phyloP scores from a whole-genome alignment of 1,284 basidiomycete species.

The Dichomitus squalens region DNA sequence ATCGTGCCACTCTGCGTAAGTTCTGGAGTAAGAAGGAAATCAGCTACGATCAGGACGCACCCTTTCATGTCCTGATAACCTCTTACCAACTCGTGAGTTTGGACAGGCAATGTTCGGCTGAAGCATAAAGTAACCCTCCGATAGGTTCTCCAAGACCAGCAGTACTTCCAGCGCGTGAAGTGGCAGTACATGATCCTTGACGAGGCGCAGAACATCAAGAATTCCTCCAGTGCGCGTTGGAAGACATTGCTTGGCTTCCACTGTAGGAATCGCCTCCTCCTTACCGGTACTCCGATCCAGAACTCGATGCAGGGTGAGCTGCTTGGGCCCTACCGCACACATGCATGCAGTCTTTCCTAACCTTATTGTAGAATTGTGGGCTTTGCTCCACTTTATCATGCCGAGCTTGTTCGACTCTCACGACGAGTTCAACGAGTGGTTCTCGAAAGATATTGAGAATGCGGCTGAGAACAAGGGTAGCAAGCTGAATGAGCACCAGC shows the following conservation, averaged over 20 bases:
- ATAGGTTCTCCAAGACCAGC: constrained; percentile 94
- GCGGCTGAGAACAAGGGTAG: constrained; percentile 90
- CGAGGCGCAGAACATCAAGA: constrained; percentile 99
- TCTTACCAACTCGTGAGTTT: constrained; percentile 89
- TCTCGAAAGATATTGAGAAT: constrained; percentile 99
- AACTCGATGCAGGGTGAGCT: constrained; percentile 97
- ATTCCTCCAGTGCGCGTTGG: constrained; percentile 96
- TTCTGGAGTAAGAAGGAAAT: constrained; percentile 99
- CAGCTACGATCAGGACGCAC: constrained; percentile 93
- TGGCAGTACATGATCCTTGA: constrained; percentile 99
- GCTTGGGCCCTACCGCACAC: neutral
- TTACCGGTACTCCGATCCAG: constrained; percentile 99
- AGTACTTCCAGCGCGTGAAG: constrained; percentile 96
- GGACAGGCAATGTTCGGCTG: neutral
- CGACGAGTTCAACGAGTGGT: constrained; percentile 99
- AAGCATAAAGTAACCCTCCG: neutral
- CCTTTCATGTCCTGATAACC: constrained; percentile 96
- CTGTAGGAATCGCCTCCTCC: constrained; percentile 92
- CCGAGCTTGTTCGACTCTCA: constrained; percentile 98
- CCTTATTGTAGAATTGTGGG: constrained; percentile 88
- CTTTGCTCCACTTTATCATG: constrained; percentile 99
- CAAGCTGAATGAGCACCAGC: constrained; percentile 93
- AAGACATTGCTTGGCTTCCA: constrained; percentile 96
- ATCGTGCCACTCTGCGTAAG: constrained; percentile 91
- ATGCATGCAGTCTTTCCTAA: neutral